phyloP scores from a whole-genome alignment of 192 early-diverging fungal species.

The Kappamyces sp. region DNA sequence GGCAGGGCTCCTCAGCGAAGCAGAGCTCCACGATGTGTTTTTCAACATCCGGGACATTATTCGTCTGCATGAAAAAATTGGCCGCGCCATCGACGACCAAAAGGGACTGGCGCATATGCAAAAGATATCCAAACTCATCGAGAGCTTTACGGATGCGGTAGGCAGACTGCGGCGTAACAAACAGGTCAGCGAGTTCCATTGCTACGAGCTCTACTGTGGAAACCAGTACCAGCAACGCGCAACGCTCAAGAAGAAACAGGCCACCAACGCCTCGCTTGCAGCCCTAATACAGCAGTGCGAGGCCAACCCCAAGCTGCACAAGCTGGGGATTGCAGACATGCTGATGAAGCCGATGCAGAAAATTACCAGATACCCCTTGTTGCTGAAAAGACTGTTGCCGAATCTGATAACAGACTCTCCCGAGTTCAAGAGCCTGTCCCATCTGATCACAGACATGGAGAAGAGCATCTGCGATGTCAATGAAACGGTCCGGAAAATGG shows the following conservation, averaged over 20 bases:
- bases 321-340: slow-evolving; percentile 35
- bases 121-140: slow-evolving; percentile 10
- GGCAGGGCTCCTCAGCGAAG: slow-evolving; percentile 14
- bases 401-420: slow-evolving; percentile 10
- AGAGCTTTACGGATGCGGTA: slow-evolving; percentile 25
- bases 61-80: slow-evolving; percentile 31
- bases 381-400: slow-evolving; percentile 39
- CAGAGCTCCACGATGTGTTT: slow-evolving; percentile 23
- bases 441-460: slow-evolving; percentile 36
- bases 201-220: slow-evolving; percentile 36
- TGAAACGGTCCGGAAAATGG: slow-evolving; percentile 34
- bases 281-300: slow-evolving; percentile 33
- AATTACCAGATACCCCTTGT: slow-evolving; percentile 43
- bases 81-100: too few relatives aligned
- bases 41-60: slow-evolving; percentile 31
- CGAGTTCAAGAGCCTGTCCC: slow-evolving; percentile 26
- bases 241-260: neutral
- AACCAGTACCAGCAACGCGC: slow-evolving; percentile 39
- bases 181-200: slow-evolving; percentile 26
- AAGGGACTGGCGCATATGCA: too few relatives aligned
- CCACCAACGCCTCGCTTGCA: slow-evolving; percentile 17
- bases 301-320: slow-evolving; percentile 39
- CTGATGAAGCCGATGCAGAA: slow-evolving; percentile 49
- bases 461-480: slow-evolving; percentile 32
- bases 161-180: neutral